Evolutionary conservation across 805 yeast species (phyloP), one percentile per base, ranked within the genome.

Genomic region (Hanseniaspora nectarophila): DNA sequence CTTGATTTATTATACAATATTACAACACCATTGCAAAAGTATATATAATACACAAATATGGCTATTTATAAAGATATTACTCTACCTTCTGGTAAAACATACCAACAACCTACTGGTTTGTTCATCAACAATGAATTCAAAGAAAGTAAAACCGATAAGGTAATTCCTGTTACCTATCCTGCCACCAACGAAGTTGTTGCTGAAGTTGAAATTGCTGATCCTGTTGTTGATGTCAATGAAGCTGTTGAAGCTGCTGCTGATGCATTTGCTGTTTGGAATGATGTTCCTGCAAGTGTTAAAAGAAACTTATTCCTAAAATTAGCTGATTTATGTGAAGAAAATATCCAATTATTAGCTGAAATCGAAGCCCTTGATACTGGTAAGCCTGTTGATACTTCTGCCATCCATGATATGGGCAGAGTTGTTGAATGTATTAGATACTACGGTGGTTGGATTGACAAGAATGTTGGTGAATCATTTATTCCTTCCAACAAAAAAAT

Each of bases 381-480:
- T 67, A 86, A 85, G 71, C 78, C 90, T 38, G 68, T 81, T 56
- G 63, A 68, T 43, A 74, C 78, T 64, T 77, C 88, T 18, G 46
- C 55, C 31, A 67, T 74, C 57, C 85, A 83, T 54, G 95, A 86
- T 63, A 79, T 87, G 56, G 78, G 72, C 32, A 74, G 81, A 57
- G 74, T 80, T 54, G 74, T 80, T 40, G 73, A 73, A 54, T 81
- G 80, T 65, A 69, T 84, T 64, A 78, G 87, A 70, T 80, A 85
- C 60, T 80, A 82, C 66, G 94, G 87, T 54, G 95, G 95, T 56
- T 85, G 79, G 78, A 85, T 90, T 62, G 95, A 85, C 69, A 85
- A 86, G 73, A 70, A 82, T 57, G 73, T 71, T 58, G 95, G 95
- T 60, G 73, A 53, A 37, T 43, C 52, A 8, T 53, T 29, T 18